A percentile compares a stretch with the other conserved stretches of the same genome.
Conservation (phyloP, 2,329 filamentous ascomycete species). For the Epichloe gansuensis region DNA sequence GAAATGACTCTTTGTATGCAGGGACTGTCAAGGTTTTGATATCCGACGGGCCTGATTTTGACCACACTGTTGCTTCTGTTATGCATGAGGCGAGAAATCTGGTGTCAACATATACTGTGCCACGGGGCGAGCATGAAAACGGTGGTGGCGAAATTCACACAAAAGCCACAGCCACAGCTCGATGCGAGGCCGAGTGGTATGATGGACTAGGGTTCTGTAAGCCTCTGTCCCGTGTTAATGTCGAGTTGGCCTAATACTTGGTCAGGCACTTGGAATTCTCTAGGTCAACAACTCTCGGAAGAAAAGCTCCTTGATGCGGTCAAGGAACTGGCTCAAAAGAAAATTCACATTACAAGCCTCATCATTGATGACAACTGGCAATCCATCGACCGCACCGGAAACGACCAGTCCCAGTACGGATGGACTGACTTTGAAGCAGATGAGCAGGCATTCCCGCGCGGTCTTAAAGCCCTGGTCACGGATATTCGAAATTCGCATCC, state of each 20-base stretch:
- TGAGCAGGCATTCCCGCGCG: constrained; percentile 61
- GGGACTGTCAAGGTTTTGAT: constrained; percentile 52
- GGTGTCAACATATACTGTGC: constrained; percentile 25
- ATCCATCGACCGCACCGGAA: constrained; percentile 43
- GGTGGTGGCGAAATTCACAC: constrained; percentile 30
- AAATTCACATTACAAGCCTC: constrained; percentile 68
- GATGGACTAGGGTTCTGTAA: constrained; percentile 83
- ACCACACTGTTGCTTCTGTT: constrained; percentile 62
- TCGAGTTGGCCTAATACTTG: constrained; percentile 9
- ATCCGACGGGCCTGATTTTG: constrained; percentile 59
- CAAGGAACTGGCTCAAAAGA: constrained; percentile 52
- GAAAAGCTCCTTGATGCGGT: constrained; percentile 67
- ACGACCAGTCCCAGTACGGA: constrained; percentile 43
- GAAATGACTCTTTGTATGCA: constrained; percentile 51
- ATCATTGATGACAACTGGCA: constrained; percentile 99
- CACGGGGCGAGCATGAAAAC: constrained; percentile 32
- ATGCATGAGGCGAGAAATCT: constrained; percentile 74
- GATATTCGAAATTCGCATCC: constrained; percentile 57
- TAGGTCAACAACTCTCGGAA: constrained; percentile 73
- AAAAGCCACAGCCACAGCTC: constrained; percentile 38
- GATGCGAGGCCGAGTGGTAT: constrained; percentile 81
- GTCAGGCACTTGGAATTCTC: constrained; percentile 75
- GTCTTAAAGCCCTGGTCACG: constrained; percentile 57
- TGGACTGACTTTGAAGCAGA: constrained; percentile 86
- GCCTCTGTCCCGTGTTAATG: constrained; percentile 11